A percentile compares a stretch with the other conserved stretches of the same genome.
Conservation (phyloP, 805 yeast genomes). For the Barnettozyma californica region DNA sequence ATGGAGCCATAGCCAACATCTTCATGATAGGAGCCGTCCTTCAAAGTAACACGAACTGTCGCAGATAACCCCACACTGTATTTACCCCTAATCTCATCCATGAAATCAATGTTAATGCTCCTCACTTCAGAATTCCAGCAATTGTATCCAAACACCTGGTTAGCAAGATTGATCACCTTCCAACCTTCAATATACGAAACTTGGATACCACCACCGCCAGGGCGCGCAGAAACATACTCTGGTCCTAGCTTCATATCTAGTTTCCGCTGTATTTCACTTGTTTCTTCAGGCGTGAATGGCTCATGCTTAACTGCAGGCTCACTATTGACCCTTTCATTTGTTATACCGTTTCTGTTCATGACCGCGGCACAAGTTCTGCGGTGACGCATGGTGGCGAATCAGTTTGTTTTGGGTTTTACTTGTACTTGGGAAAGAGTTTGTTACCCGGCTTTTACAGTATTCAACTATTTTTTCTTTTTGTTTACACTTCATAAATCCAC, state of each 20-base stretch:
- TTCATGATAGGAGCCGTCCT: conserved; percentile 75
- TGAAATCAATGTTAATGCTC: conserved; percentile 59
- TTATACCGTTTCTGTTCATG: conserved; percentile 8
- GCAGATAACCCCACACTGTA: conserved; percentile 65
- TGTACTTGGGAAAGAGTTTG: neutral
- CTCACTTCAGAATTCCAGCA: conserved; percentile 79
- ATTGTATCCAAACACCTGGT: conserved; percentile 75
- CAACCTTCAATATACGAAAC: conserved; percentile 80
- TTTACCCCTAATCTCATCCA: conserved; percentile 57
- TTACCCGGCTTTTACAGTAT: neutral
- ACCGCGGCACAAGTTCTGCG: neutral
- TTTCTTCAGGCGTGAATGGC: conserved; percentile 13
- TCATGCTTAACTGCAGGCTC: conserved; percentile 14
- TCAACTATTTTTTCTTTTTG: neutral
- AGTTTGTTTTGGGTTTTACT: neutral
- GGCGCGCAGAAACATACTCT: conserved; percentile 68
- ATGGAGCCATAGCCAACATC: conserved; percentile 84
- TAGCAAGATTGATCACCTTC: conserved; percentile 76
- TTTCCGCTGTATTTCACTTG: conserved; percentile 31
- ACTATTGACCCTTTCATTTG: conserved; percentile 3
- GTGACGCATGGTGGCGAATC: neutral
- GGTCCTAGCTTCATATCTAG: conserved; percentile 57
- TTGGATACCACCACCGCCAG: conserved; percentile 66
- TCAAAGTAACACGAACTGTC: conserved; percentile 64
- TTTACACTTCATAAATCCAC: neutral